Evolutionary conservation across 768 basidiomycete genomes (phyloP).

Genomic region (Daedaleopsis sinensis): DNA sequence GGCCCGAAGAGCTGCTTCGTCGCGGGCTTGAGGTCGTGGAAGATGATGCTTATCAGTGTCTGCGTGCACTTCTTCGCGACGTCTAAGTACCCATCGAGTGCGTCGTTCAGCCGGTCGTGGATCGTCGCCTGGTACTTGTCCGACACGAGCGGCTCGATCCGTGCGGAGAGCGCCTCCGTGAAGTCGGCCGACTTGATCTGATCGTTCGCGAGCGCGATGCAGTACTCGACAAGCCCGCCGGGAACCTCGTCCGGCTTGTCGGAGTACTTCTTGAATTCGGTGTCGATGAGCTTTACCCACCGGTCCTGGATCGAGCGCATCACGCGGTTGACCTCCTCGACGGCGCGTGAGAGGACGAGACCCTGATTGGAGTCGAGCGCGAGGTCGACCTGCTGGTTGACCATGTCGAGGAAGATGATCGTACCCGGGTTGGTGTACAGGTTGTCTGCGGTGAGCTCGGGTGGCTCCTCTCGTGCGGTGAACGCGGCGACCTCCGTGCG

Average conservation of each 20-base stretch:
- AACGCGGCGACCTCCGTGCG: conserved; percentile 88
- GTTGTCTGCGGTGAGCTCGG: conserved; percentile 88
- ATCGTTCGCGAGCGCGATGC: conserved; percentile 96
- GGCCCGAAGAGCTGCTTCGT: conserved; percentile 83
- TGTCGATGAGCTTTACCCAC: conserved; percentile 83
- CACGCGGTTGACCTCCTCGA: conserved; percentile 84
- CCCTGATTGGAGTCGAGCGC: conserved; percentile 97
- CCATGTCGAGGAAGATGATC: conserved; percentile 96
- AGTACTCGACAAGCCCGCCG: conserved; percentile 92
- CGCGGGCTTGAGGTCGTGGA: conserved; percentile 91
- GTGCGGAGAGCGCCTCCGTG: conserved; percentile 80
- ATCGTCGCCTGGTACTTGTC: conserved; percentile 88
- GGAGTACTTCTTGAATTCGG: conserved; percentile 83
- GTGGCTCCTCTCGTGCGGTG: conserved; percentile 77
- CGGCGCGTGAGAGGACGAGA: conserved; percentile 86
- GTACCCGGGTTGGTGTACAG: conserved; percentile 89
- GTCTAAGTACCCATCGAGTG: conserved; percentile 97
- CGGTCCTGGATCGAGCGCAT: conserved; percentile 88
- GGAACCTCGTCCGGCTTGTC: conserved; percentile 89
- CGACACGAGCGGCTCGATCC: conserved; percentile 90
- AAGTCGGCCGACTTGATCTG: conserved; percentile 96
- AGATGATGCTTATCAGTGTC: conserved; percentile 90
- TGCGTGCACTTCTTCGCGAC: conserved; percentile 98
- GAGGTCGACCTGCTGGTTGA: conserved; percentile 94
- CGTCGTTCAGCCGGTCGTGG: conserved; percentile 87